These are phyloP conservation scores for Bryum argenteum DNA, from an alignment of 225 moss, liverwort and hornwort genomes.

Conservation along the genomic window DNA sequence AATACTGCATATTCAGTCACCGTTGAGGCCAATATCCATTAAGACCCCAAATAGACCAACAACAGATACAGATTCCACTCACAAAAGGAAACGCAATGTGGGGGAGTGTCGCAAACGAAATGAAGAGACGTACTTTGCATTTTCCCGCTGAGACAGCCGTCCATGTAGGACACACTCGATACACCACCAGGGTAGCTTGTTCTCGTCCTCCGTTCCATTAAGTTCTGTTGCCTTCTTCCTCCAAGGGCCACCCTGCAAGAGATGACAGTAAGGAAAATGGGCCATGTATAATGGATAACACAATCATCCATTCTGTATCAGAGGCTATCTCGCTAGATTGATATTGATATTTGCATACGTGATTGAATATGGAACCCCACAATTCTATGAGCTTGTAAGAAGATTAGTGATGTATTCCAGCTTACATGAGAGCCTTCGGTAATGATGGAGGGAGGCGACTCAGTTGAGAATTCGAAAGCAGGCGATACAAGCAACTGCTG, in stretches of 20 bases:
- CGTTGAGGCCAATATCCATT: no score
- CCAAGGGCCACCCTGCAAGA: slow-evolving; percentile 77
- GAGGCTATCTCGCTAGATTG: background rate
- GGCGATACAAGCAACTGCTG: slow-evolving; percentile 62
- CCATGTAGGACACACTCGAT: slow-evolving; percentile 79
- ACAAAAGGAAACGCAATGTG: no score
- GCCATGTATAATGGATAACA: background rate
- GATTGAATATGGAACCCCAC: background rate
- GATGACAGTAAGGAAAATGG: background rate
- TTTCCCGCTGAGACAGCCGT: slow-evolving; percentile 81
- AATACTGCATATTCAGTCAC: no score
- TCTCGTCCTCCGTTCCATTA: slow-evolving; percentile 84
- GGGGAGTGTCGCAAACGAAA: background rate
- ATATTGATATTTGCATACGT: background rate
- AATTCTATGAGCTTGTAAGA: background rate
- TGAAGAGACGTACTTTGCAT: slow-evolving; percentile 66
- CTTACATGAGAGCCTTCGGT: slow-evolving; percentile 75
- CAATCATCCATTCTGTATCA: slow-evolving; percentile 1
- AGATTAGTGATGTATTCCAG: background rate
- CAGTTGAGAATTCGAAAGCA: slow-evolving; percentile 74
- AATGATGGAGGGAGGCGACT: slow-evolving; percentile 83
- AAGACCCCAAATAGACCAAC: no score
- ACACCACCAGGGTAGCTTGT: slow-evolving; percentile 84
- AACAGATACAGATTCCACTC: no score
- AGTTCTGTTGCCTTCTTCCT: slow-evolving; percentile 85